phyloP scores from a whole-genome alignment of 2,329 filamentous ascomycete species.

The Calonectria hawksworthii region DNA sequence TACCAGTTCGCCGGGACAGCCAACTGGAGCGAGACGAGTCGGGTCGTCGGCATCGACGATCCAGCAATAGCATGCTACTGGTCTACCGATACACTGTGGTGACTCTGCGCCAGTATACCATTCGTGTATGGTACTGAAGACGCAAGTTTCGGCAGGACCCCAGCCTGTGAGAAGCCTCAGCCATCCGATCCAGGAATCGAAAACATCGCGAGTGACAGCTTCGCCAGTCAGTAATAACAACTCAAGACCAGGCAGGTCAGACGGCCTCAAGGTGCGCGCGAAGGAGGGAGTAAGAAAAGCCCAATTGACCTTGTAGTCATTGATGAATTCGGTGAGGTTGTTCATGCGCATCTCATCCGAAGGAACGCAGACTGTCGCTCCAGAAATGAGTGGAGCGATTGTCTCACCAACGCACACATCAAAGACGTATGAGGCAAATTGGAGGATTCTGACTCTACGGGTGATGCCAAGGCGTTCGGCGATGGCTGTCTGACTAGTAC shows the following conservation, averaged over 20 bases:
- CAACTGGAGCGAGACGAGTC: not conserved
- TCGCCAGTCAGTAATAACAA: constrained; percentile 5
- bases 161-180: not conserved
- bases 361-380: not conserved
- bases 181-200: not conserved
- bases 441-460: not conserved
- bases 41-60: not conserved
- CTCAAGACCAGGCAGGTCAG: not conserved
- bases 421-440: not conserved
- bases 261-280: not conserved
- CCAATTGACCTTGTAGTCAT: not conserved
- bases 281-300: constrained; percentile 20
- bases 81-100: not conserved
- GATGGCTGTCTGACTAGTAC: not conserved
- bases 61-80: constrained; percentile 43
- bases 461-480: not conserved
- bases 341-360: constrained; percentile 14
- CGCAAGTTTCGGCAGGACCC: not conserved
- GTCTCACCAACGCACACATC: not conserved
- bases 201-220: not conserved
- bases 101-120: not conserved
- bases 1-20: not conserved
- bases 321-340: not conserved
- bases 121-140: not conserved
- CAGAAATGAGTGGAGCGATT: not conserved